A percentile compares a stretch with the other conserved stretches of the same genome.
phyloP scores from a whole-genome alignment of 129 eudicot species.

The Artemisia annua region DNA sequence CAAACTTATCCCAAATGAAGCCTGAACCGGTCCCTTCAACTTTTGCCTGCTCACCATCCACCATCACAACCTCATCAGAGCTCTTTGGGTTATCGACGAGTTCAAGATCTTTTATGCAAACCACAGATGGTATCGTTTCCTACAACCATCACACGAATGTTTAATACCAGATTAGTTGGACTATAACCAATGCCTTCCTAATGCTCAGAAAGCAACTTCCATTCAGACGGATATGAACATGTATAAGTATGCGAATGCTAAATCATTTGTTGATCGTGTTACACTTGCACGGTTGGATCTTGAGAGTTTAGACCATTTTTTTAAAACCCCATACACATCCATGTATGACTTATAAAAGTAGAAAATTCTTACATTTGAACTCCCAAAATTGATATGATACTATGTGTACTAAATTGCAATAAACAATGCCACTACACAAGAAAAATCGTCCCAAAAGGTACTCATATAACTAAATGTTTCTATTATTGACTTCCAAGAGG shows the following conservation, averaged over 20 bases:
- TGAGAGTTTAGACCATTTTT: no score
- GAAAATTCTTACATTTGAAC: no score
- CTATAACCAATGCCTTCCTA: not conserved
- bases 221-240: not conserved
- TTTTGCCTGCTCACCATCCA: constrained; percentile 64
- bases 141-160: constrained; percentile 30
- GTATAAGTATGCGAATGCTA: not conserved
- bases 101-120: constrained; percentile 76
- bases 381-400: no score
- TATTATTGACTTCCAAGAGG: no score
- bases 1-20: constrained; percentile 95
- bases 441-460: no score
- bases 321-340: no score
- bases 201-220: not conserved
- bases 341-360: no score
- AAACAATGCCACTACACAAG: no score
- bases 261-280: no score
- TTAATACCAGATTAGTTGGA: constrained; percentile 9
- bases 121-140: constrained; percentile 92
- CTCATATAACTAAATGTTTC: no score
- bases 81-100: constrained; percentile 45
- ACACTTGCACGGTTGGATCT: no score
- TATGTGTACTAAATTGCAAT: no score
- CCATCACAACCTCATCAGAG: constrained; percentile 39
- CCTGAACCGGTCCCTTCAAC: constrained; percentile 99